Percentiles rank a stretch among this genome's conserved stretches.
Conservation (phyloP, 2,329 filamentous ascomycete genomes). For the Pseudocercospora crystallina region DNA sequence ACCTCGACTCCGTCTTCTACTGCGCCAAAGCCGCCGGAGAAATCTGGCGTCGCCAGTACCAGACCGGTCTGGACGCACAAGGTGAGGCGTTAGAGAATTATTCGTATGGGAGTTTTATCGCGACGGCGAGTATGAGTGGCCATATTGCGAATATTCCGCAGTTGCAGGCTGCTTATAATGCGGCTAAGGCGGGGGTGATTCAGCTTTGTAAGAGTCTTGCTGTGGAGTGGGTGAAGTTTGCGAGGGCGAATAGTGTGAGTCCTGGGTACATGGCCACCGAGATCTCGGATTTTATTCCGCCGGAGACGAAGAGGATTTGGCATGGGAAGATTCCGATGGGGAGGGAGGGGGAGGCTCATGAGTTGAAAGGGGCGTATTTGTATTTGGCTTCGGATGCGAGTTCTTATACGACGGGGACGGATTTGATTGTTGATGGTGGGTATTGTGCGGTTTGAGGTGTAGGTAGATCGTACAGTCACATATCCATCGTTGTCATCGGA, state of each 20-base stretch:
- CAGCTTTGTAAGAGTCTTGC: conserved; percentile 58
- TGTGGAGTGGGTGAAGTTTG: conserved; percentile 57
- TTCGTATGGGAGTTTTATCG: conserved; percentile 51
- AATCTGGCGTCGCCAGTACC: conserved; percentile 70
- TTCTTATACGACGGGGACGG: conserved; percentile 33
- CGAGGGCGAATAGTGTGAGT: conserved; percentile 56
- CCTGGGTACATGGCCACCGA: conserved; percentile 58
- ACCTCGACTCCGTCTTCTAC: conserved; percentile 57
- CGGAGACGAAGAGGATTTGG: conserved; percentile 45
- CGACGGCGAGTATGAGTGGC: conserved; percentile 39
- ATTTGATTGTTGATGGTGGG: conserved; percentile 35
- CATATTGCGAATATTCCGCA: conserved; percentile 38
- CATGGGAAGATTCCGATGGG: conserved; percentile 52
- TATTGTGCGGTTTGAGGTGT: conserved; percentile 23
- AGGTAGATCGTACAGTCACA: too few species aligned
- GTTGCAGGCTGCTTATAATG: conserved; percentile 56
- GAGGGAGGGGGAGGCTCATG: conserved; percentile 36
- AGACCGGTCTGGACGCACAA: conserved; percentile 58
- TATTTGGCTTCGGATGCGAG: conserved; percentile 35
- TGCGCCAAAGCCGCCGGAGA: conserved; percentile 57
- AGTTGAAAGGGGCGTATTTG: conserved; percentile 35
- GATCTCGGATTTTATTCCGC: conserved; percentile 48
- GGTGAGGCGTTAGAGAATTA: conserved; percentile 43
- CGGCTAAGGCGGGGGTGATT: conserved; percentile 56
- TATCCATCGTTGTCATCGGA: too few species aligned